A percentile compares a stretch with the other conserved stretches of the same genome.
Evolutionary conservation across 768 basidiomycete species (phyloP).

Genomic region (Clathrus columnatus): DNA sequence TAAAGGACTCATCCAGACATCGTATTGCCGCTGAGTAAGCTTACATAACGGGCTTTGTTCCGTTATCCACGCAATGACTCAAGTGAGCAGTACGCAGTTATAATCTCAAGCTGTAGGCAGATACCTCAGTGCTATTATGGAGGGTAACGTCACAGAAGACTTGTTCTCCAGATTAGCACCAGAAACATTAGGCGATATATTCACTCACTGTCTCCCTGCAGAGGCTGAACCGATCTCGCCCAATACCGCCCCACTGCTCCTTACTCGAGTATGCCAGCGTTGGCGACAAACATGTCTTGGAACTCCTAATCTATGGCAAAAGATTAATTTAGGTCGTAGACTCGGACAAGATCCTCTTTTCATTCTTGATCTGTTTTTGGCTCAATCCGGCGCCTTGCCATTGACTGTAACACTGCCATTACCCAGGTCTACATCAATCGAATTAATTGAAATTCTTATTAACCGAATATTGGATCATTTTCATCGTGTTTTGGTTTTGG

Average conservation of each 20-base stretch:
- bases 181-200: not conserved
- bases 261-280: not conserved
- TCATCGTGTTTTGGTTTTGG: not conserved
- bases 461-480: conserved; percentile 3
- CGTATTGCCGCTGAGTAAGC: too few relatives aligned
- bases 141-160: too few relatives aligned
- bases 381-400: not conserved
- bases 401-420: not conserved
- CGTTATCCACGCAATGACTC: too few relatives aligned
- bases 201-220: not conserved
- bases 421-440: not conserved
- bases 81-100: too few relatives aligned
- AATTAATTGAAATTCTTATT: not conserved
- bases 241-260: not conserved
- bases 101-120: too few relatives aligned
- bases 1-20: too few relatives aligned
- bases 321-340: not conserved
- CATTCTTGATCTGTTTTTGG: not conserved
- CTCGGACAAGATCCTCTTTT: not conserved
- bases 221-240: not conserved
- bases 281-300: conserved; percentile 1
- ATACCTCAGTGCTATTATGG: too few relatives aligned
- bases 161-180: not conserved
- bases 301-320: conserved; percentile 1
- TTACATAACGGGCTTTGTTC: too few relatives aligned